Percentiles rank a stretch among this genome's conserved stretches.
phyloP scores from a whole-genome alignment of 2,329 filamentous ascomycete species.

The Fusarium sp. region DNA sequence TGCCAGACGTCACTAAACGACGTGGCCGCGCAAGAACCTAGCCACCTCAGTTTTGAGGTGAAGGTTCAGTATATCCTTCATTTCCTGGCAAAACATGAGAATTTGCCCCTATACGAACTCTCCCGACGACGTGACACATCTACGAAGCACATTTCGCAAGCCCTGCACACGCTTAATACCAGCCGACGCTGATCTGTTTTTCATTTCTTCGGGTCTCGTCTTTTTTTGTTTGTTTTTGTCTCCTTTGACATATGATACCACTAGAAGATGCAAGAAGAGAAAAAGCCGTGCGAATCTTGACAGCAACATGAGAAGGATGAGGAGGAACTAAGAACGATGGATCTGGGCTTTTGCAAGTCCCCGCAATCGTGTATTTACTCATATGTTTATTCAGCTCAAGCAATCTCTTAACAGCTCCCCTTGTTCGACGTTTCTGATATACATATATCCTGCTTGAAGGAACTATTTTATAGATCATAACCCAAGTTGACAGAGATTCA shows the following conservation, averaged over 20 bases:
- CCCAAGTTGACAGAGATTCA: neutral
- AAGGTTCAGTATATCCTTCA: conserved; percentile 25
- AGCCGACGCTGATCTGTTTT: conserved; percentile 46
- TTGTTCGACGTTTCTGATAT: conserved; percentile 11
- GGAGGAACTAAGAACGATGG: conserved; percentile 25
- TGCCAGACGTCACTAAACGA: conserved; percentile 40
- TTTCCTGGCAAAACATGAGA: conserved; percentile 9
- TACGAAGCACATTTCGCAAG: conserved; percentile 44
- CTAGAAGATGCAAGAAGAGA: conserved; percentile 50
- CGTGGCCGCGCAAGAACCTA: neutral
- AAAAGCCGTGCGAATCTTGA: conserved; percentile 44
- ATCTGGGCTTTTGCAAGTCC: conserved; percentile 19
- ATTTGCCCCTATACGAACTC: conserved; percentile 34
- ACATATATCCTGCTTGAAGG: conserved; percentile 11
- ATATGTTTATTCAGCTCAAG: conserved; percentile 35
- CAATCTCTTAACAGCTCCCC: conserved; percentile 20
- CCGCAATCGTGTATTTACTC: conserved; percentile 41
- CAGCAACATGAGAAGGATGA: conserved; percentile 33
- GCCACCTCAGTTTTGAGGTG: conserved; percentile 7
- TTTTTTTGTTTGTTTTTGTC: conserved; percentile 31
- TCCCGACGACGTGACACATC: conserved; percentile 40
- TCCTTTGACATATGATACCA: conserved; percentile 52
- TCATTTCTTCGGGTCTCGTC: conserved; percentile 40
- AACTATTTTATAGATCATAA: neutral
- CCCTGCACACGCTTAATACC: conserved; percentile 47